Conservation (phyloP, 75 land plant genomes). For the Selaginella moellendorffii region DNA sequence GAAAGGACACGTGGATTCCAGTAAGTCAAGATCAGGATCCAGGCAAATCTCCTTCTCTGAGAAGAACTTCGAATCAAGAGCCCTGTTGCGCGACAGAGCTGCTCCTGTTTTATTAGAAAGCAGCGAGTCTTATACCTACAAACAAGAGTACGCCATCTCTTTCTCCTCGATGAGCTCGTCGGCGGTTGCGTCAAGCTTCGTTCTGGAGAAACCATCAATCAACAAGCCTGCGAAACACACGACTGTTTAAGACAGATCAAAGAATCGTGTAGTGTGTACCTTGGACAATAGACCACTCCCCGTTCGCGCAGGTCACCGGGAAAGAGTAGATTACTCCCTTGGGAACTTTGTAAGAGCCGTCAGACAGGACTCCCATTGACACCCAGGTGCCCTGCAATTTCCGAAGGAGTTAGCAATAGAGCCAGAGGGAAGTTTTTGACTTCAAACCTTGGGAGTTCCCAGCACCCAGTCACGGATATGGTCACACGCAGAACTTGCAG, state of each 20-base stretch:
- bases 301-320: conserved; percentile 77
- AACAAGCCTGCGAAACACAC: conserved; percentile 52
- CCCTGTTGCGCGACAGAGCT: no score
- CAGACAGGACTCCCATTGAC: conserved; percentile 96
- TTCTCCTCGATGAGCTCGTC: conserved; percentile 78
- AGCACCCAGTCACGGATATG: conserved; percentile 93
- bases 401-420: no score
- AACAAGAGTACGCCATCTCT: conserved; percentile 61
- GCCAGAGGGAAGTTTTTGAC: no score
- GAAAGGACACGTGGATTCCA: no score
- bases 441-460: conserved; percentile 90
- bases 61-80: no score
- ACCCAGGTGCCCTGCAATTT: conserved; percentile 94
- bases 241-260: no score
- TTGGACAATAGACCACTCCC: conserved; percentile 88
- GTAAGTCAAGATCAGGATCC: no score
- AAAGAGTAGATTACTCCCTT: conserved; percentile 75
- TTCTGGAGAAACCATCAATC: conserved; percentile 62
- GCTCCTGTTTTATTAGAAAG: no score
- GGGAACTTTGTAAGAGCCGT: conserved; percentile 80
- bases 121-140: conserved; percentile 13
- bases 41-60: no score
- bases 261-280: conserved; percentile 38
- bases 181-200: conserved; percentile 70
- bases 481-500: conserved; percentile 94